phyloP scores from a whole-genome alignment of 2,329 filamentous ascomycete genomes.

The Fusarium sp. region DNA sequence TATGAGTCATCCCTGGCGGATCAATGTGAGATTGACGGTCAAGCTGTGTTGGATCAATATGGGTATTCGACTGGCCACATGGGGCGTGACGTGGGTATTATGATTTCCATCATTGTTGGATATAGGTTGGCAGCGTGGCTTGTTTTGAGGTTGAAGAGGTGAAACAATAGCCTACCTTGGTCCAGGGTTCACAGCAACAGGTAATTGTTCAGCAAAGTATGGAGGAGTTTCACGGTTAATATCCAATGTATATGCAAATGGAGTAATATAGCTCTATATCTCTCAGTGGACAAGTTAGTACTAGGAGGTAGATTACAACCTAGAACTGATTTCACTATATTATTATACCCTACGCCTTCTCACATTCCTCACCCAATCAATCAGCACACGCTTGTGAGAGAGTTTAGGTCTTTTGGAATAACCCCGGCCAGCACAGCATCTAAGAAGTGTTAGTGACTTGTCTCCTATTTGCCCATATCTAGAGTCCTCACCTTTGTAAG shows the following conservation, averaged over 20 bases:
- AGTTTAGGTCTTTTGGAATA: slow-evolving; percentile 36
- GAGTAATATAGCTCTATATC: too few relatives aligned
- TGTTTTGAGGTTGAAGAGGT: slow-evolving; percentile 58
- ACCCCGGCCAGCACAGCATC: slow-evolving; percentile 39
- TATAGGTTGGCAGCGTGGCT: slow-evolving; percentile 67
- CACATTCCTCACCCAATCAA: too few relatives aligned
- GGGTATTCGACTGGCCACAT: slow-evolving; percentile 75
- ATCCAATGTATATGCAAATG: not conserved
- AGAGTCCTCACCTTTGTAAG: slow-evolving; percentile 38
- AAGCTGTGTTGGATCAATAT: slow-evolving; percentile 75
- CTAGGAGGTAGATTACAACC: too few relatives aligned
- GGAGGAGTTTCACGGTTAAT: not conserved
- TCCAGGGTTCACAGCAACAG: not conserved
- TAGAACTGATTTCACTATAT: too few relatives aligned
- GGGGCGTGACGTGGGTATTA: slow-evolving; percentile 81
- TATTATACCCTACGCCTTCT: too few relatives aligned
- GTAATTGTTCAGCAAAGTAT: not conserved
- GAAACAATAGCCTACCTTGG: not conserved
- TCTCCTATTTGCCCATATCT: not conserved
- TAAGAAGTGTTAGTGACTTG: slow-evolving; percentile 8
- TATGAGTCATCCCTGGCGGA: slow-evolving; percentile 66
- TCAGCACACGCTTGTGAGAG: slow-evolving; percentile 36
- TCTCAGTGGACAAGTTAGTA: too few relatives aligned
- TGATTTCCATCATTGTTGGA: slow-evolving; percentile 78
- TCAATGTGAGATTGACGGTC: slow-evolving; percentile 76